Base-by-base conservation (phyloP, 177 flowering plant species). In the Vitis hybrid region DNA sequence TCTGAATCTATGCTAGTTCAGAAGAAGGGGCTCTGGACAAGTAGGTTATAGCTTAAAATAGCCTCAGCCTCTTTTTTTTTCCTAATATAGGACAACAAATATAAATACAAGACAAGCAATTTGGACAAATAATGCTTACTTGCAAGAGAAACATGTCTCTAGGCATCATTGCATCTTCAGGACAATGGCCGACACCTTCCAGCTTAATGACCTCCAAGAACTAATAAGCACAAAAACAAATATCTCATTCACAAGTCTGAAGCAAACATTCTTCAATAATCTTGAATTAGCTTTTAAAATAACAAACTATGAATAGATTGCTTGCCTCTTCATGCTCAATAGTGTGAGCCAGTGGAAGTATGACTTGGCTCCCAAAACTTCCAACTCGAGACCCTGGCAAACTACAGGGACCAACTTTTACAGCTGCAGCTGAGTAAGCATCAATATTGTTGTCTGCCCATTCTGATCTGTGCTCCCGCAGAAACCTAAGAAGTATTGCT, bases 391-490 rank as follows among this genome's bases (percentile, higher is more conserved):
- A 72, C 40, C 88, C 92, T 10, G 90, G 87, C 79, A 91, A 75
- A 77, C 80, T 85, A 75, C 87, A 88, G 19, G 97, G 93, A 35
- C 93, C 92, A 70, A 87, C 85, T 84, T 90, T 95, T 17, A 92
- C 77, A 64, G 97, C 93, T 30, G 97, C 90, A 71, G 97, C 93
- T 6, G 97, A 84, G 74, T 90, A 95, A 27, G 94, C 97, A 80
- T 95, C 98, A 71, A 95, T 88, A 35, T 78, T 90, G 77, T 83
- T 87, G 74, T 95, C 99, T 14, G 98, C 98, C 99, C 99, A 95
- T 77, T 95, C 99, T 52, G 99, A 95, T 66, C 99, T 82, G 67
- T 95, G 99, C 83, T 95, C 99, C 32, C 99, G 80, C 72, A 95
- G 72, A 72, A 95, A 95, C 70, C 99, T 82, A 27, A 93, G 86